Percentiles rank a stretch among this genome's conserved stretches.
Conservation (phyloP, 2,329 filamentous ascomycete species). For the Paracamarosporium sp. region DNA sequence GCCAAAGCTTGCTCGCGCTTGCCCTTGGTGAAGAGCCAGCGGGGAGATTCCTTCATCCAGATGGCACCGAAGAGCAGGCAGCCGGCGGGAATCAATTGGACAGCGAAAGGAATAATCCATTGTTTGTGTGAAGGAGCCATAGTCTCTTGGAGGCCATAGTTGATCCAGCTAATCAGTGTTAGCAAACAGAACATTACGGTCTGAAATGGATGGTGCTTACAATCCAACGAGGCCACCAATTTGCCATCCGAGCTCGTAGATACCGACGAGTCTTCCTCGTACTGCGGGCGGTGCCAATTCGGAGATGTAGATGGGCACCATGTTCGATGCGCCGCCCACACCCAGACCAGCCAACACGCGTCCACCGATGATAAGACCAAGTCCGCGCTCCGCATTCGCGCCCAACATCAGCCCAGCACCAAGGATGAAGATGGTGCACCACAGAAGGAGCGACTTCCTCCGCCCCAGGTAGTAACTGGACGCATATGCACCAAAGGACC, state of each 20-base stretch:
- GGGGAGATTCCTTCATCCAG: slow-evolving; percentile 53
- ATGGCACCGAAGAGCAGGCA: slow-evolving; percentile 57
- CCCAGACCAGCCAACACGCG: slow-evolving; percentile 64
- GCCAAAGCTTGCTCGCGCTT: slow-evolving; percentile 49
- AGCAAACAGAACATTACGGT: slow-evolving; percentile 43
- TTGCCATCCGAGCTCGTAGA: slow-evolving; percentile 58
- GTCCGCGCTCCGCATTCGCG: slow-evolving; percentile 41
- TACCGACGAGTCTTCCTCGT: slow-evolving; percentile 64
- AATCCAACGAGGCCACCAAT: slow-evolving; percentile 37
- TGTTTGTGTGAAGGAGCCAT: slow-evolving; percentile 52
- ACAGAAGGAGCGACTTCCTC: slow-evolving; percentile 67
- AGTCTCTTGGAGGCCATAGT: slow-evolving; percentile 53
- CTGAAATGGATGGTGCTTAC: slow-evolving; percentile 47
- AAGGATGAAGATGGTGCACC: slow-evolving; percentile 69
- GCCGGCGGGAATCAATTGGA: slow-evolving; percentile 72
- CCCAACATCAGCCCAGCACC: slow-evolving; percentile 76
- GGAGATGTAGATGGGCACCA: slow-evolving; percentile 67
- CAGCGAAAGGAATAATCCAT: slow-evolving; percentile 61
- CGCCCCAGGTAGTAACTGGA: slow-evolving; percentile 73
- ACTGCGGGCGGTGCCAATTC: slow-evolving; percentile 65
- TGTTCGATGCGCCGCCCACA: slow-evolving; percentile 62
- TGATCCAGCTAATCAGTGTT: slow-evolving; percentile 38
- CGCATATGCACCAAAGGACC: slow-evolving; percentile 63
- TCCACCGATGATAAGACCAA: slow-evolving; percentile 67
- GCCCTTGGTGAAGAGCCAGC: slow-evolving; percentile 53